phyloP scores from a whole-genome alignment of 148 eudicot genomes.

The Rhododendron griersonianum region DNA sequence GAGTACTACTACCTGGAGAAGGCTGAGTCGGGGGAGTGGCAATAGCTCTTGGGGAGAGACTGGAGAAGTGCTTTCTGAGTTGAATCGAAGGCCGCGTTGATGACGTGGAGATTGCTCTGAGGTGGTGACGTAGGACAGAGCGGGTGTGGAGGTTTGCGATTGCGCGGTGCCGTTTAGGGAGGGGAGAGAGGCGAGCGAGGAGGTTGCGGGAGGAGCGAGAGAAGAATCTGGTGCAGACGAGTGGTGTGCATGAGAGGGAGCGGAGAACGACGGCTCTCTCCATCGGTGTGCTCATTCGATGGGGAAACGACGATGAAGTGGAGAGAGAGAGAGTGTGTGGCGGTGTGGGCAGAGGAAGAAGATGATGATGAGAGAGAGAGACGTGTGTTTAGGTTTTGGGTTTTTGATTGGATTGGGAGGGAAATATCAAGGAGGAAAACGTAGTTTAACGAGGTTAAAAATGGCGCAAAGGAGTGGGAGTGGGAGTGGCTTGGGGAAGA shows the following conservation, averaged over 20 bases:
- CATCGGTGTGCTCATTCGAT: constrained; percentile 27
- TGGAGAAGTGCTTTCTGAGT: constrained; percentile 29
- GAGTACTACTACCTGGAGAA: constrained; percentile 26
- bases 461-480: neutral
- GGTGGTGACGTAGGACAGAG: constrained; percentile 27
- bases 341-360: neutral
- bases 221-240: constrained; percentile 34
- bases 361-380: neutral
- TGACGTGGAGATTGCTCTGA: constrained; percentile 22
- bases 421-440: neutral
- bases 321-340: neutral
- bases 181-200: constrained; percentile 18
- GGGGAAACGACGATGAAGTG: neutral
- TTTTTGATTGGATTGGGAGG: constrained; percentile 5
- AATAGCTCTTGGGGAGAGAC: constrained; percentile 48
- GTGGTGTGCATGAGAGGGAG: constrained; percentile 37
- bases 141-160: constrained; percentile 26
- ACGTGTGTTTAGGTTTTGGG: constrained; percentile 6
- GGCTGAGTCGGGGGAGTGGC: constrained; percentile 51
- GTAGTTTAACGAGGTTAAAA: neutral
- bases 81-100: constrained; percentile 22
- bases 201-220: constrained; percentile 25
- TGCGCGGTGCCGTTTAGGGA: constrained; percentile 28
- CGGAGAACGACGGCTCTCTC: constrained; percentile 63
- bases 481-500: constrained; percentile 5